phyloP scores from a whole-genome alignment of 352 stramenopile genomes.

The Phytophthora idaei region DNA sequence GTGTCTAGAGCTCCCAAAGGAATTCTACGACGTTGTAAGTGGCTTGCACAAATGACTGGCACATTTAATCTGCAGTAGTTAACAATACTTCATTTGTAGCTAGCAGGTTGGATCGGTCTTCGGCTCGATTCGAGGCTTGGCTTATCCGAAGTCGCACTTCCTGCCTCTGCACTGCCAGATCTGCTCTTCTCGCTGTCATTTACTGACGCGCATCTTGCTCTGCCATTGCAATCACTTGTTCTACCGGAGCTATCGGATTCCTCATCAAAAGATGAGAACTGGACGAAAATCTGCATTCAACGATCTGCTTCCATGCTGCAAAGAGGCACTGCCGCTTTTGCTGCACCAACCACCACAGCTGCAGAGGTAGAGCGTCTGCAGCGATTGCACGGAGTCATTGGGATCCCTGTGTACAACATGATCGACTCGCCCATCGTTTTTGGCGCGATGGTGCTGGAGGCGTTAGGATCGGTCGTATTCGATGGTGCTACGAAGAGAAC shows the following conservation, averaged over 20 bases:
- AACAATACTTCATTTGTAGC: slow-evolving; percentile 30
- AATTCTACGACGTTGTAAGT: slow-evolving; percentile 68
- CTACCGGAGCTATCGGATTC: slow-evolving; percentile 35
- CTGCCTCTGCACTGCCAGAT: slow-evolving; percentile 1
- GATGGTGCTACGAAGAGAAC: slow-evolving; percentile 50
- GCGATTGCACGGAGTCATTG: slow-evolving; percentile 50
- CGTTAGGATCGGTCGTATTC: neutral
- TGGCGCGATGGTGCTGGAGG: slow-evolving; percentile 56
- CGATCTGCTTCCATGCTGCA: slow-evolving; percentile 59
- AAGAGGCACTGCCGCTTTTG: slow-evolving; percentile 55
- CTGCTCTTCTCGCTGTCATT: slow-evolving; percentile 59
- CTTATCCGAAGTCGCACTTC: slow-evolving; percentile 47
- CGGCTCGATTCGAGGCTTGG: slow-evolving; percentile 46
- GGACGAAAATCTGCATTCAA: slow-evolving; percentile 56
- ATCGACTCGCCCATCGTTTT: slow-evolving; percentile 65
- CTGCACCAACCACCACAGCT: slow-evolving; percentile 45
- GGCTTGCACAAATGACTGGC: neutral
- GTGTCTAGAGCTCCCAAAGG: slow-evolving; percentile 59
- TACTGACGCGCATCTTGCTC: slow-evolving; percentile 26
- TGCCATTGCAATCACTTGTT: slow-evolving; percentile 56
- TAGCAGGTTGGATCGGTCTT: slow-evolving; percentile 61
- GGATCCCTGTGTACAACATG: slow-evolving; percentile 76
- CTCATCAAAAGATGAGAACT: slow-evolving; percentile 12
- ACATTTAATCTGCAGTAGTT: neutral
- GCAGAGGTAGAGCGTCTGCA: slow-evolving; percentile 49